Conservation (phyloP, 257 asterid species). For the Pogostemon cablin region DNA sequence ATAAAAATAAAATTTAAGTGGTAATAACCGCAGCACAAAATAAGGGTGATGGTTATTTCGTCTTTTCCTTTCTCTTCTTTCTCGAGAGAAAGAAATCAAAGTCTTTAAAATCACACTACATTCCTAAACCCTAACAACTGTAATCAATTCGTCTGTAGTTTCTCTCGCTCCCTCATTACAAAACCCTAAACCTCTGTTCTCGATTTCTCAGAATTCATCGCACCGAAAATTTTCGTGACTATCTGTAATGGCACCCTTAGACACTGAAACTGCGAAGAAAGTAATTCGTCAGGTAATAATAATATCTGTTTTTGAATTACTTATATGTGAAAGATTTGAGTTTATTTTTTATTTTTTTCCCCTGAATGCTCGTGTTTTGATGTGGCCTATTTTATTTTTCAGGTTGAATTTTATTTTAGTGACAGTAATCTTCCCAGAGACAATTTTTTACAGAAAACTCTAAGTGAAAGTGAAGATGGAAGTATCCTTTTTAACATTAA, state of each 20-base stretch:
- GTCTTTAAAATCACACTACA: slow-evolving; percentile 21
- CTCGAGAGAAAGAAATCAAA: no score
- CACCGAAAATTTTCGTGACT: neutral
- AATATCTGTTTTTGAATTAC: neutral
- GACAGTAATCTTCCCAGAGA: slow-evolving; percentile 98
- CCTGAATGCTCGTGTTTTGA: neutral
- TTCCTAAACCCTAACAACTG: neutral
- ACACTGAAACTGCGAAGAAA: slow-evolving; percentile 78
- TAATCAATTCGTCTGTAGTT: neutral
- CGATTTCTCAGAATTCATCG: neutral
- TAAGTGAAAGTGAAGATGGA: slow-evolving; percentile 83
- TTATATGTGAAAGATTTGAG: neutral
- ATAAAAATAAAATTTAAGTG: no score
- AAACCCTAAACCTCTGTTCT: slow-evolving; percentile 59
- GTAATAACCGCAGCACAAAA: no score
- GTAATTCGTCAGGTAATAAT: slow-evolving; percentile 80
- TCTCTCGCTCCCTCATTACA: neutral
- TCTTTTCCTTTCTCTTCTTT: no score
- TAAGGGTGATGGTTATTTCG: no score
- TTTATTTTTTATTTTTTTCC: no score
- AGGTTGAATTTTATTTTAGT: slow-evolving; percentile 97
- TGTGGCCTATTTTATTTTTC: slow-evolving; percentile 21
- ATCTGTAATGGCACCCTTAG: slow-evolving; percentile 56
- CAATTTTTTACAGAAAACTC: slow-evolving; percentile 60
- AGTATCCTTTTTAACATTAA: slow-evolving; percentile 61